Conservation (phyloP, 108 stramenopile genomes). For the Fistulifera pelliculosa region DNA sequence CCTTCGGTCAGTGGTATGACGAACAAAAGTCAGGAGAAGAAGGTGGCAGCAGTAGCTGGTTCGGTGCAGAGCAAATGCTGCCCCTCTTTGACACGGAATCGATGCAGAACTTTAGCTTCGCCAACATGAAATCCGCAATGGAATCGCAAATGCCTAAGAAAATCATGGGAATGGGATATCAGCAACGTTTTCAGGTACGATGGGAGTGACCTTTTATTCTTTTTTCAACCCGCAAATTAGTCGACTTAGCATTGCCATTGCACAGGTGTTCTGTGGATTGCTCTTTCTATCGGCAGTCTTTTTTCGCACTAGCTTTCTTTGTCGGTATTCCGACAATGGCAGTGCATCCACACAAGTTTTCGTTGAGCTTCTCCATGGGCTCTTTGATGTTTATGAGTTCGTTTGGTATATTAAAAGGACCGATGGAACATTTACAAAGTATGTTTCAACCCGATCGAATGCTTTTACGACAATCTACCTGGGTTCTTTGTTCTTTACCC, state of each 20-base stretch:
- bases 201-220: background rate
- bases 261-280: constrained; percentile 66
- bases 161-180: constrained; percentile 86
- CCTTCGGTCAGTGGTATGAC: constrained; percentile 4
- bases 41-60: constrained; percentile 8
- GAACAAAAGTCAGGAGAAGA: background rate
- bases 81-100: constrained; percentile 38
- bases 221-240: background rate
- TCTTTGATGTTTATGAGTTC: constrained; percentile 84
- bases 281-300: constrained; percentile 75
- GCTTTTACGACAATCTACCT: constrained; percentile 72
- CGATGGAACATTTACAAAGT: constrained; percentile 59
- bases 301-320: constrained; percentile 84
- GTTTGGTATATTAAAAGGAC: constrained; percentile 84
- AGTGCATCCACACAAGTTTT: constrained; percentile 90
- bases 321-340: constrained; percentile 85
- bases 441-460: constrained; percentile 68
- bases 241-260: background rate
- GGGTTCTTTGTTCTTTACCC: constrained; percentile 63
- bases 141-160: constrained; percentile 80
- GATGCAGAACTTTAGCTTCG: constrained; percentile 34
- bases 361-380: constrained; percentile 88
- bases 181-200: constrained; percentile 71
- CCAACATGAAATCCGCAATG: constrained; percentile 65
- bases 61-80: constrained; percentile 22